phyloP scores from a whole-genome alignment of 2,329 filamentous ascomycete genomes.

The Aspergillus persii region DNA sequence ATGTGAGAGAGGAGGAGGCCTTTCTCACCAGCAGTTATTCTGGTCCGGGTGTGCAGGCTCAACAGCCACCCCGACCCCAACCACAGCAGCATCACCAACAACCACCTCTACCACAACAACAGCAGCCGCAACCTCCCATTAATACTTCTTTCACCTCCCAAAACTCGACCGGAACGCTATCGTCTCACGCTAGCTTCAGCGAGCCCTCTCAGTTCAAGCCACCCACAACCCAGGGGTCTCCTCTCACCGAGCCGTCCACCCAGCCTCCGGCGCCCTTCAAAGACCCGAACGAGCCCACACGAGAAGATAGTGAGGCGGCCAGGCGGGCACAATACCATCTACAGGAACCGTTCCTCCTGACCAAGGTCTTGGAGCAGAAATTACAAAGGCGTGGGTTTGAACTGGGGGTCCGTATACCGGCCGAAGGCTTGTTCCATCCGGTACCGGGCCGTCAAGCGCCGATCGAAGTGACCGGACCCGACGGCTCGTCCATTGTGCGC shows the following conservation, averaged over 20 bases:
- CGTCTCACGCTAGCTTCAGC: conserved; percentile 51
- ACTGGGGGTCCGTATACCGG: conserved; percentile 58
- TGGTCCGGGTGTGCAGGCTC: conserved; percentile 40
- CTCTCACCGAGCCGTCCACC: conserved; percentile 62
- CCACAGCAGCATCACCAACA: conserved; percentile 43
- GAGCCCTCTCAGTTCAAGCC: conserved; percentile 51
- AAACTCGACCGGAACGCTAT: conserved; percentile 41
- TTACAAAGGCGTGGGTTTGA: conserved; percentile 59
- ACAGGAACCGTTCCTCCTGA: conserved; percentile 68
- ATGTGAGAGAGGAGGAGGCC: conserved; percentile 82
- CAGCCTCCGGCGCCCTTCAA: conserved; percentile 64
- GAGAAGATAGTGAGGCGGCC: conserved; percentile 61
- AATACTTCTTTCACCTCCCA: conserved; percentile 42
- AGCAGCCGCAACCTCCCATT: conserved; percentile 36
- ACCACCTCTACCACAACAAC: conserved; percentile 36
- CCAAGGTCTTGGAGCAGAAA: conserved; percentile 56
- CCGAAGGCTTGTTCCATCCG: conserved; percentile 53
- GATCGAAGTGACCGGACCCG: conserved; percentile 56
- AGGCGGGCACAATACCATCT: conserved; percentile 67
- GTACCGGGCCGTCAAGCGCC: conserved; percentile 43
- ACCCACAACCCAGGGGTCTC: conserved; percentile 55
- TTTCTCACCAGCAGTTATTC: conserved; percentile 62
- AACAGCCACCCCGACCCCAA: conserved; percentile 31
- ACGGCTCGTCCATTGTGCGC: conserved; percentile 62
- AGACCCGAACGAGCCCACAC: conserved; percentile 62